phyloP scores from a whole-genome alignment of 2,329 filamentous ascomycete species.

The Trichophyton schoenleinii region DNA sequence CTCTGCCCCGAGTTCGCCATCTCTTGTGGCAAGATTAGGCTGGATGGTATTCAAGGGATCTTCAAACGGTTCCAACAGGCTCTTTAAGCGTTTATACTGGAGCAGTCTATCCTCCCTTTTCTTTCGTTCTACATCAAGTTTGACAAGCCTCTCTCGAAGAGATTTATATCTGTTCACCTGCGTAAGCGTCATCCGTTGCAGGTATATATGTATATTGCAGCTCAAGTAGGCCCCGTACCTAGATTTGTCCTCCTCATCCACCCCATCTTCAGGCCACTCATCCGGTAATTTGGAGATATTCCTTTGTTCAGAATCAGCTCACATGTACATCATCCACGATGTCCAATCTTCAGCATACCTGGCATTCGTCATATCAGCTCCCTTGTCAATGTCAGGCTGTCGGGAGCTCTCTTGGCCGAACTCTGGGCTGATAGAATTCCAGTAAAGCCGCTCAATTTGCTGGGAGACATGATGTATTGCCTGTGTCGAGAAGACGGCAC shows the following conservation, averaged over 20 bases:
- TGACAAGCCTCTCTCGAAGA: conserved; percentile 33
- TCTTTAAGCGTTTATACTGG: conserved; percentile 35
- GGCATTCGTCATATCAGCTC: conserved; percentile 28
- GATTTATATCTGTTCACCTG: conserved; percentile 21
- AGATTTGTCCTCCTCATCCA: conserved; percentile 21
- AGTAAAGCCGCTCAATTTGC: conserved; percentile 44
- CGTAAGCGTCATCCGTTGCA: neutral
- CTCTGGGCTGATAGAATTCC: conserved; percentile 35
- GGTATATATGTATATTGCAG: neutral
- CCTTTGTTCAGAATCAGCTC: conserved; percentile 17
- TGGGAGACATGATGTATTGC: conserved; percentile 44
- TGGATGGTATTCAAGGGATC: conserved; percentile 40
- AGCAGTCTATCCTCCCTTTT: conserved; percentile 35
- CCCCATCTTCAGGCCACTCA: conserved; percentile 23
- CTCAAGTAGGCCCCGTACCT: conserved; percentile 17
- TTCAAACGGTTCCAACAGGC: conserved; percentile 38
- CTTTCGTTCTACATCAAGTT: conserved; percentile 35
- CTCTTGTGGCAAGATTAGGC: conserved; percentile 42
- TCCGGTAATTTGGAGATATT: conserved; percentile 29
- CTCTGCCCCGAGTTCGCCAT: conserved; percentile 39
- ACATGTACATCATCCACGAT: neutral
- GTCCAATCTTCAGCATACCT: conserved; percentile 18
- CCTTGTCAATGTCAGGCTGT: conserved; percentile 25
- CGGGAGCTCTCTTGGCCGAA: conserved; percentile 16
- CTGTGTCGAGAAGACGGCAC: conserved; percentile 41